Base-by-base conservation (phyloP, 2,329 filamentous ascomycete genomes). In the Cladophialophora yegresii region DNA sequence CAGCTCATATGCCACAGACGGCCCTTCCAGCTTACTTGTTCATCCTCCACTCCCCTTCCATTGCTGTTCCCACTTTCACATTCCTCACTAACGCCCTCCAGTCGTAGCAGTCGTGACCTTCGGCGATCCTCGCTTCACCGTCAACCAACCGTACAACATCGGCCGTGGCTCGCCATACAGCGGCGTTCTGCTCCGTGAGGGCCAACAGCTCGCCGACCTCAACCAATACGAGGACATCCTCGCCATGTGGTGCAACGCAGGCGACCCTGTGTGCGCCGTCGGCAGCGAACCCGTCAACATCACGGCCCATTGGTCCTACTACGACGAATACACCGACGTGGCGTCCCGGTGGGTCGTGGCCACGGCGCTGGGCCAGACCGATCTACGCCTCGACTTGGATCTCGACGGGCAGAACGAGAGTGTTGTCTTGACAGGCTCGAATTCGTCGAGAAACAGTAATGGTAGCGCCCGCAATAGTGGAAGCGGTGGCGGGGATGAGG, bases 201-300 rank as follows among this genome's bases (percentile, higher is more conserved):
- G 61, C 13, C 23, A 65, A 47, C 56, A 61, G 47, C 60, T 68
- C 22, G 30, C 16, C 47, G 65, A 62, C 40, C 66, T 68, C 47
- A 63, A 68, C 54, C 40, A 61, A 13, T 66, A 61, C 54, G 28
- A 55, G 9, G 56, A 61, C 54, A 51, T 66, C 40, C 28, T 63
- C 10, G 62, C 62, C 33, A 55, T 50, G 36, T 66, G 58, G 54
- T 68, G 66, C 53, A 62, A 65, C 40, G 50, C 26, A 4, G 60
- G 62, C 33, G 66, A 68, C 56, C 66, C 66, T 12, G 56, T 68
- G 12, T 68, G 66, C 49, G 63, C 66, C 10, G 58, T 62, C 6
- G 65, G 62, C 16, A 64, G 57, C 43, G 58, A 62, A 12, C 61
- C 65, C 22, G 58, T 57, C 49, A 63, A 64, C 33, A 58, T 64